Percentiles rank a stretch among this genome's conserved stretches.
phyloP scores from a whole-genome alignment of 306 rosid species.

The Quercus glauca region DNA sequence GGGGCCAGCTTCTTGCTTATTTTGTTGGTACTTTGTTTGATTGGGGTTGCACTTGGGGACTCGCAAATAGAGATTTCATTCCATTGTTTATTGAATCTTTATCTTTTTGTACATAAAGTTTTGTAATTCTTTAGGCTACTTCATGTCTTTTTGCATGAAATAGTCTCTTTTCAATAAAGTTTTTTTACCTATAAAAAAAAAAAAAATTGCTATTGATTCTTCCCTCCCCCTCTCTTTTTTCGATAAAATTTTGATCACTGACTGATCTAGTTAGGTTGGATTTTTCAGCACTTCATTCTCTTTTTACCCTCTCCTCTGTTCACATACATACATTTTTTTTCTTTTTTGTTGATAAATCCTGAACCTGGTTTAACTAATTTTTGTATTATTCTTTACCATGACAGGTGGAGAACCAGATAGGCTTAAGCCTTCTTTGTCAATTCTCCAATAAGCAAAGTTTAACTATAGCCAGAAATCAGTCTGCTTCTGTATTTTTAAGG shows the following conservation, averaged over 20 bases:
- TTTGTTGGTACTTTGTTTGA: no score
- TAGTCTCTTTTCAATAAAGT: no score
- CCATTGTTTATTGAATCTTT: no score
- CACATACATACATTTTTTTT: neutral
- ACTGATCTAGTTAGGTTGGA: neutral
- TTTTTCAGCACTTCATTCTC: neutral
- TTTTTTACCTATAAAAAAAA: no score
- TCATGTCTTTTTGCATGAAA: no score
- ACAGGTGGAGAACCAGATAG: slow-evolving; percentile 84
- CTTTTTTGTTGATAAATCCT: neutral
- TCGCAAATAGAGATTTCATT: no score
- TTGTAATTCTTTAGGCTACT: no score
- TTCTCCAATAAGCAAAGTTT: slow-evolving; percentile 53
- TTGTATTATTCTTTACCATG: slow-evolving; percentile 11
- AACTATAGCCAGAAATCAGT: slow-evolving; percentile 64
- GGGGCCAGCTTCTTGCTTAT: no score
- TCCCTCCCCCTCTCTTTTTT: neutral
- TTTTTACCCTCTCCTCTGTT: neutral
- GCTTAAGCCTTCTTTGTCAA: slow-evolving; percentile 68
- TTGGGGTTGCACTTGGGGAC: no score
- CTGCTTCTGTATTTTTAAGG: slow-evolving; percentile 69
- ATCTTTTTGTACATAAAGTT: no score
- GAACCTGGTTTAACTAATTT: neutral
- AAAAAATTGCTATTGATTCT: neutral
- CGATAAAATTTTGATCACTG: neutral